These are phyloP conservation scores for Agaricus subrufescens DNA, from an alignment of 768 basidiomycete species.

Conservation along the genomic window DNA sequence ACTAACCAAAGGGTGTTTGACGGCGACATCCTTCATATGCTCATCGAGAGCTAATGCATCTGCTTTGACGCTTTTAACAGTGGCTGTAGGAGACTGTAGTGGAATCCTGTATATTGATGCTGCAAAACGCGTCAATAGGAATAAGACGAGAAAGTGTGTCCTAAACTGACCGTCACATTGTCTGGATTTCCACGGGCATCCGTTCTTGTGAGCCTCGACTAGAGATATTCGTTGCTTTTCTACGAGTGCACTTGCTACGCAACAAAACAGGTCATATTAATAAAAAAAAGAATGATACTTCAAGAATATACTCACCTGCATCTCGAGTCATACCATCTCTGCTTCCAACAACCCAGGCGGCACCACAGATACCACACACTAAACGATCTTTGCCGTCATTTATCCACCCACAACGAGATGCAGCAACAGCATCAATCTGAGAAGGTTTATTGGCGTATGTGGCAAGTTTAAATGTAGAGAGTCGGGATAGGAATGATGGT, in stretches of 20 bases:
- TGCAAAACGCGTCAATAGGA: slow-evolving; percentile 11
- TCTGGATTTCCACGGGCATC: slow-evolving; percentile 78
- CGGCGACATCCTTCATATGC: slow-evolving; percentile 45
- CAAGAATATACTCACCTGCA: slow-evolving; percentile 52
- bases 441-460: slow-evolving; percentile 79
- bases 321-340: slow-evolving; percentile 71
- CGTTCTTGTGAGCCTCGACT: slow-evolving; percentile 70
- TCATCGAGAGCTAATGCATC: slow-evolving; percentile 51
- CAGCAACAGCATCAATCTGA: slow-evolving; percentile 72
- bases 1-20: slow-evolving; percentile 74
- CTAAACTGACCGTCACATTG: slow-evolving; percentile 74
- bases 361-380: slow-evolving; percentile 65
- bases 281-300: slow-evolving; percentile 13
- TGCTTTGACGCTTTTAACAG: slow-evolving; percentile 55
- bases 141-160: no score
- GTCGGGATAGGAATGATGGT: slow-evolving; percentile 65
- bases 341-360: slow-evolving; percentile 70
- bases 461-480: slow-evolving; percentile 72
- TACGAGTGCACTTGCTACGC: slow-evolving; percentile 58
- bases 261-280: background rate
- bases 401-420: slow-evolving; percentile 78
- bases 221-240: slow-evolving; percentile 69
- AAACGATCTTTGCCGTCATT: slow-evolving; percentile 81
- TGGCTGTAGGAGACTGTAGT: slow-evolving; percentile 58
- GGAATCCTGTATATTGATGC: slow-evolving; percentile 75